Base-by-base conservation (phyloP, 2,329 filamentous ascomycete genomes). In the Apiospora aurea region DNA sequence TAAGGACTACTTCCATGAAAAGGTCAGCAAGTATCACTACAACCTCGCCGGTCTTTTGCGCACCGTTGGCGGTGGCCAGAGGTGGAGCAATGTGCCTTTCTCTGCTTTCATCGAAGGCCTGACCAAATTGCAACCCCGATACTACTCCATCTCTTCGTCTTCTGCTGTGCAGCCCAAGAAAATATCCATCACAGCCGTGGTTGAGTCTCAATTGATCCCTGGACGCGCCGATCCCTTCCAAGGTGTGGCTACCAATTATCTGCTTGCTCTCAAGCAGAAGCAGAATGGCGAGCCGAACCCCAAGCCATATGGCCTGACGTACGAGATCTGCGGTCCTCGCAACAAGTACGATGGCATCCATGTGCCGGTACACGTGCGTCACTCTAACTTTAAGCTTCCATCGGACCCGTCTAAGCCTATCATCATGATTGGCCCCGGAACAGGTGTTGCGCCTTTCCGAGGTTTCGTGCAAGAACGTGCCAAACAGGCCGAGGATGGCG, bases 71-170 rank as follows among this genome's bases (percentile, higher is more conserved):
- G 91, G 92, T 46, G 91, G 92, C 68, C 86, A 93, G 82, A 90
- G 90, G 72, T 99, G 96, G 93, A 86, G 90, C 71, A 91, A 91
- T 71, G 91, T 98, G 71, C 97, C 96, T 21, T 98, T 99, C 85
- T 97, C 96, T 11, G 91, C 95, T 78, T 91, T 98, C 78, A 95
- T 99, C 76, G 96, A 99, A 87, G 93, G 94, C 75, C 84, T 99
- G 74, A 94, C 92, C 84, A 98, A 98, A 87, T 91, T 99, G 72
- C 96, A 99, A 83, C 96, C 96, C 51, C 94, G 96, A 69, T 99
- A 98, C 88, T 99, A 99, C 87, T 99, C 97, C 69, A 99, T 99
- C 82, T 99, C 96, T 2, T 99, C 97, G 0, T 98, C 96, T 0
- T 98, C 96, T 8, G 83, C 95, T 11, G 95, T 97, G 21, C 95